These are phyloP conservation scores for Thuidium tamariscinum DNA, from an alignment of 225 moss, liverwort and hornwort species.

Conservation along the genomic window DNA sequence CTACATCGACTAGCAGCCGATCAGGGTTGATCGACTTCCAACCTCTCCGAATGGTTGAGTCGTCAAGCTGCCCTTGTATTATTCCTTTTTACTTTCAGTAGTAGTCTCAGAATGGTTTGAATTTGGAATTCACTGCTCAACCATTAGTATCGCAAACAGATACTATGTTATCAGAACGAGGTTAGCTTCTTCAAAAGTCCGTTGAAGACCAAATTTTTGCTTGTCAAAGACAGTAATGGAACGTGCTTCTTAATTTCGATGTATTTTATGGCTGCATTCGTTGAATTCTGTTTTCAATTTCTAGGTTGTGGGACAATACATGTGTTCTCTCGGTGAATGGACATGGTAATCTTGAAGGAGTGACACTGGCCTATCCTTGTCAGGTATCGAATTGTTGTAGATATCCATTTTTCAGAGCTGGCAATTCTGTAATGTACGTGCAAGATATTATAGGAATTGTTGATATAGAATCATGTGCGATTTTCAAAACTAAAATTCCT, in stretches of 20 bases:
- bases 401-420: neutral
- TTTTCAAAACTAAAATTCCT: neutral
- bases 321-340: neutral
- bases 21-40: neutral
- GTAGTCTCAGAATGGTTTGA: neutral
- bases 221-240: neutral
- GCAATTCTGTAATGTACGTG: neutral
- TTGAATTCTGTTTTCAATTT: neutral
- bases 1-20: slow-evolving; percentile 5
- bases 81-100: neutral
- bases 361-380: neutral
- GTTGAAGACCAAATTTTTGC: neutral
- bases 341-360: neutral
- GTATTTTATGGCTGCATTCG: neutral
- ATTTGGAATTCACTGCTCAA: neutral
- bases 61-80: neutral
- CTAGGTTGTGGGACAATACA: neutral
- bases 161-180: neutral
- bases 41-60: neutral
- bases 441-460: neutral
- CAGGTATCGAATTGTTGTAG: neutral
- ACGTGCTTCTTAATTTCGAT: neutral
- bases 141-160: neutral
- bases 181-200: neutral
- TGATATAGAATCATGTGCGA: neutral